Base-by-base conservation (phyloP, 2,329 filamentous ascomycete species). In the Cryoendolithus antarcticus region DNA sequence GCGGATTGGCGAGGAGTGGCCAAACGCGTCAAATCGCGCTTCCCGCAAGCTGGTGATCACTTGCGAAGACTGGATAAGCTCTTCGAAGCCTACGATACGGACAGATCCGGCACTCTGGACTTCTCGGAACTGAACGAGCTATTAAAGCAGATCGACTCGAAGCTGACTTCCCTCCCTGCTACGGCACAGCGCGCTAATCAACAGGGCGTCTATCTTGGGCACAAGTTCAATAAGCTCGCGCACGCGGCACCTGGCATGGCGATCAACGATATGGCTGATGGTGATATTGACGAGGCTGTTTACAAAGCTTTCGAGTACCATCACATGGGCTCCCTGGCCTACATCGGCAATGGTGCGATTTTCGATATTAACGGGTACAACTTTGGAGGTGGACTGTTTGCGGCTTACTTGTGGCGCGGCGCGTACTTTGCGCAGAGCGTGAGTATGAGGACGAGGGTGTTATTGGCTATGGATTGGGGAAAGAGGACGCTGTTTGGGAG, bases 391-490 rank as follows among this genome's bases (percentile, higher is more conserved):
- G 91, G 91, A 0, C 62, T 98, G 34, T 73, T 93, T 71, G 91
- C 88, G 0, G 89, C 96, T 35, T 98, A 98, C 60, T 75, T 94
- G 28, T 98, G 91, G 91, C 71, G 91, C 45, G 88, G 85, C 48
- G 81, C 95, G 9, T 98, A 98, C 64, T 98, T 98, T 66, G 86
- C 91, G 9, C 86, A 98, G 69, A 94, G 86, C 56, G 91, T 98
- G 35, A 95, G 88, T 62, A 72, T 96, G 43, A 71, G 91, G 50
- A 98, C 91, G 15, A 75, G 89, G 46, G 75, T 86, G 48, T 63
- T 98, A 55, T 70, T 98, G 62, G 86, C 86, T 11, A 95, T 98
- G 91, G 91, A 98, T 61, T 98, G 91, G 91, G 80, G 77, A n/a
- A 98, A 96, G 75, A 74, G 93, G 58, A 84, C 86, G 9, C 63